Percentiles rank a stretch among this genome's conserved stretches.
Evolutionary conservation across 306 rosid species (phyloP).

Genomic region (Mucuna pruriens): DNA sequence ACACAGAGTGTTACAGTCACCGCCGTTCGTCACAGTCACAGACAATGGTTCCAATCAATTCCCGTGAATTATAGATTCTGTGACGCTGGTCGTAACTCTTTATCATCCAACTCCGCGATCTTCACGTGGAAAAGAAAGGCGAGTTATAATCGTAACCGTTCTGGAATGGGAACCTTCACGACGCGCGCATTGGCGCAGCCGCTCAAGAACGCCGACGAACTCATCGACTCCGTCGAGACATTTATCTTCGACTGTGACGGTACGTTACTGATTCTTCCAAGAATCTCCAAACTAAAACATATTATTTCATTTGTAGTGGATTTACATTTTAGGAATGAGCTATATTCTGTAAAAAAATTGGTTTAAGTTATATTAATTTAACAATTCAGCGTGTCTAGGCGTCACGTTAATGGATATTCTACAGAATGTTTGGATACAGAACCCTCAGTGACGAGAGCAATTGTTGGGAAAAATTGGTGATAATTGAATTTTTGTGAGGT

Average conservation of each 20-base stretch:
- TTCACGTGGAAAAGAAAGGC: conserved; percentile 46
- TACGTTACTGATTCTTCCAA: conserved; percentile 6
- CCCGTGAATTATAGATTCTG: conserved; percentile 43
- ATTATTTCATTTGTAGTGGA: background rate
- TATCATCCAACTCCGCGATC: background rate
- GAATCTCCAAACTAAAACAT: background rate
- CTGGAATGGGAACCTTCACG: conserved; percentile 57
- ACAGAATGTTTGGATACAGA: background rate
- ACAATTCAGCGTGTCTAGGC: background rate
- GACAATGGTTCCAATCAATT: conserved; percentile 33
- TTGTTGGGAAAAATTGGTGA: background rate
- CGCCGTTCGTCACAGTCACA: conserved; percentile 44
- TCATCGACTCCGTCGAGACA: conserved; percentile 90
- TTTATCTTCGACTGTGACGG: conserved; percentile 98
- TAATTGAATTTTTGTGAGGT: background rate
- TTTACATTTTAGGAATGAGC: background rate
- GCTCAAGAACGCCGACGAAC: conserved; percentile 74
- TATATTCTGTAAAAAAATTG: background rate
- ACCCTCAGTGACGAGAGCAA: background rate
- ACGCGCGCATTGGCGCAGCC: conserved; percentile 81
- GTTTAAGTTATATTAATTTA: background rate
- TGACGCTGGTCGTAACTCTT: conserved; percentile 26
- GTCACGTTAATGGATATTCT: background rate
- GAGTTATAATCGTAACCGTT: conserved; percentile 39
- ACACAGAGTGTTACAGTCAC: conserved; percentile 52